Evolutionary conservation across 805 yeast genomes (phyloP).

Genomic region (Priceomyces castillae): DNA sequence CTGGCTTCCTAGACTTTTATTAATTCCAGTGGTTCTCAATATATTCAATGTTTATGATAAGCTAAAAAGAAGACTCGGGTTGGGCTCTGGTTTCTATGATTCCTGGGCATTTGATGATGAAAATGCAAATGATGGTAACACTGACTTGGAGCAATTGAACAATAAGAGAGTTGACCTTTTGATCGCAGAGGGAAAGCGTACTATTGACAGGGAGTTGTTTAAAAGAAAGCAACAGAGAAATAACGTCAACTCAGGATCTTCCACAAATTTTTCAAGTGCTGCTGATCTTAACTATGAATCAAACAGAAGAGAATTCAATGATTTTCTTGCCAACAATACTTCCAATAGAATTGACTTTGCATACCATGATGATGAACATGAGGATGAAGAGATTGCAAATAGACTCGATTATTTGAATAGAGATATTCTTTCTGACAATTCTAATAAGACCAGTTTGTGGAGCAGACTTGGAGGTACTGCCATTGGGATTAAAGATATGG

Average conservation of each 20-base stretch:
- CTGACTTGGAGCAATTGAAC: slow-evolving; percentile 14
- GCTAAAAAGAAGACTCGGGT: slow-evolving; percentile 41
- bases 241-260: slow-evolving; percentile 9
- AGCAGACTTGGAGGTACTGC: slow-evolving; percentile 24
- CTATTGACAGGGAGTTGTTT: slow-evolving; percentile 31
- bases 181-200: slow-evolving; percentile 43
- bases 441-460: slow-evolving; percentile 20
- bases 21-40: slow-evolving; percentile 68
- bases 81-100: slow-evolving; percentile 37
- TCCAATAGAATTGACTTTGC: slow-evolving; percentile 20
- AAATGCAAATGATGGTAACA: slow-evolving; percentile 10
- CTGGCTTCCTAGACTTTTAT: slow-evolving; percentile 69
- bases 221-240: slow-evolving; percentile 21
- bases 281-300: slow-evolving; percentile 28
- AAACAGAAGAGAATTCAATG: slow-evolving; percentile 25
- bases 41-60: slow-evolving; percentile 65
- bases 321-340: slow-evolving; percentile 11
- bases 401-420: slow-evolving; percentile 6
- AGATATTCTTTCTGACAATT: background rate
- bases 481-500: slow-evolving; percentile 19
- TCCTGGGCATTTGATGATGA: slow-evolving; percentile 39
- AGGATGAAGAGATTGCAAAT: slow-evolving; percentile 5
- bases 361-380: slow-evolving; percentile 14
- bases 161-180: slow-evolving; percentile 33
- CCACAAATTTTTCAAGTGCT: slow-evolving; percentile 21